Base-by-base conservation (phyloP, 1,284 basidiomycete genomes). In the Gastroboletus turbinatus region DNA sequence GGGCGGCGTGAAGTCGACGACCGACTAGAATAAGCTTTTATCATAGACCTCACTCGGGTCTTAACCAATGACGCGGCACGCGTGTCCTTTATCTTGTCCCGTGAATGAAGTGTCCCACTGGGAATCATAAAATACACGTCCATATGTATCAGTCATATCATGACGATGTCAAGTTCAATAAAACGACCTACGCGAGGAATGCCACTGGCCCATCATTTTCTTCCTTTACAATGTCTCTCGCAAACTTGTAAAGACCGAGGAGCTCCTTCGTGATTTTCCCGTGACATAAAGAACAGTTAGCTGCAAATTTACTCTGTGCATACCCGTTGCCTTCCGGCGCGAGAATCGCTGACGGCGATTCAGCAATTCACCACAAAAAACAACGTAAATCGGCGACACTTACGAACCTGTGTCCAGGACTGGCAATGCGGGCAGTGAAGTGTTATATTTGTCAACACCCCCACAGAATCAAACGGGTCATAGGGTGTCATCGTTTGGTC, bases 61-160 rank as follows among this genome's bases (percentile, higher is more conserved):
- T 30, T 45, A 2, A 45, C 29, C 44, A 19, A 6, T 19, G n/a
- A 29, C 30, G 44, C 44, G 25, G n/a, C 27, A 30, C 11, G 44
- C 10, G 11, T 45, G 27, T 56, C 36, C 5, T 13, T 16, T 14
- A 13, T 53, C 1, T 48, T 17, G 25, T 43, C 38, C n/a, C 53
- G 29, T 19, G 55, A 44, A 27, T 56, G 55, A 11, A 57, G 45
- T 7, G 55, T 56, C 9, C 55, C 55, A n/a, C 55, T 56, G 27
- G 5, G n/a, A 8, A 23, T 52, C 32, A 13, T 8, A 25, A 36
- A 17, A 38, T 16, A 11, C n/a, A 32, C 4, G n/a, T 42, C 38
- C 53, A 38, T 4, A 25, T 3, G 19, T 6, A 23, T 50, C 38
- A 42, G 21, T 32, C 9, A 33, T 7, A 32, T 33, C 32, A 16